These are phyloP conservation scores for Hyaloscypha hepaticicola DNA, from an alignment of 495 filamentous ascomycete species.

Conservation along the genomic window DNA sequence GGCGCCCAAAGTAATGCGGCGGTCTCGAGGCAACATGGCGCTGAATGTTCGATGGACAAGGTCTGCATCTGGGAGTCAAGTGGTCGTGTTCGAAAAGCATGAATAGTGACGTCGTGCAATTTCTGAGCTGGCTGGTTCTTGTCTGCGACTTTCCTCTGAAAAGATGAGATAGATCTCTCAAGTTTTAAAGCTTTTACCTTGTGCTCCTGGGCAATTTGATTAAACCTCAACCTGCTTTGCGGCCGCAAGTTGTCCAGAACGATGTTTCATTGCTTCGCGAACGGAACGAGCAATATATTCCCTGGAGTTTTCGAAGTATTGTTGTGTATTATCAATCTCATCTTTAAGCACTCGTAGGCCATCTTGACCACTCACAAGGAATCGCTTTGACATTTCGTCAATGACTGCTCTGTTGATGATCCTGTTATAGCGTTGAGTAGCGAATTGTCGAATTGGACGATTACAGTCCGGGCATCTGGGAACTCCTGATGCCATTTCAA, in stretches of 20 bases:
- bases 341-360: slow-evolving; percentile 26
- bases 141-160: slow-evolving; percentile 23
- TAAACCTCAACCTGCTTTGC: too few species aligned
- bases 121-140: slow-evolving; percentile 31
- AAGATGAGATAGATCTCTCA: slow-evolving; percentile 15
- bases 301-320: slow-evolving; percentile 10
- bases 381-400: slow-evolving; percentile 36
- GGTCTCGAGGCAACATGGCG: slow-evolving; percentile 24
- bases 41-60: too few species aligned
- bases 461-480: slow-evolving; percentile 33
- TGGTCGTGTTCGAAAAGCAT: slow-evolving; percentile 12
- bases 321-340: slow-evolving; percentile 10
- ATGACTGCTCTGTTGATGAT: slow-evolving; percentile 35
- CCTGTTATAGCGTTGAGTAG: slow-evolving; percentile 35
- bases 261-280: too few species aligned
- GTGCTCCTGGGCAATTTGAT: slow-evolving; percentile 19
- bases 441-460: slow-evolving; percentile 31
- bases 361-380: slow-evolving; percentile 24
- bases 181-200: slow-evolving; percentile 14
- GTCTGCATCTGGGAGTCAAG: slow-evolving; percentile 18
- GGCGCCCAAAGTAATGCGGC: slow-evolving; percentile 24
- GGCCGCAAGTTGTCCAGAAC: too few species aligned
- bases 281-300: slow-evolving; percentile 17
- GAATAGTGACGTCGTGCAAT: slow-evolving; percentile 29
- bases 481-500: slow-evolving; percentile 17